Percentiles rank a stretch among this genome's conserved stretches.
These are phyloP conservation scores for Dittrichia graveolens DNA, from an alignment of 129 eudicot genomes.

Conservation along the genomic window DNA sequence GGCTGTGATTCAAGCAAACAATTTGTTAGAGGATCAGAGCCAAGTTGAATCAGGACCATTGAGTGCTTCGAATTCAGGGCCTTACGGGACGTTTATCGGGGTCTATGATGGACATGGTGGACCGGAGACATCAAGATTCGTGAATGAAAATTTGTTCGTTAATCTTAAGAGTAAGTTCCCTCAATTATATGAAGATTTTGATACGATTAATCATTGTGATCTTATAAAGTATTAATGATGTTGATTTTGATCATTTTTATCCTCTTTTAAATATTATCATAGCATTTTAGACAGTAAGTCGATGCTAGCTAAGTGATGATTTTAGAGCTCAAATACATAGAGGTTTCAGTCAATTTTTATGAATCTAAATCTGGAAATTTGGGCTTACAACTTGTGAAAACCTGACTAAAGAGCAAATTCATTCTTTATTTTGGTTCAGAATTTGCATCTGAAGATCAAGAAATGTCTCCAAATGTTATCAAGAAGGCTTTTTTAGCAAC, in stretches of 20 bases:
- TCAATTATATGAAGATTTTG: slow-evolving; percentile 10
- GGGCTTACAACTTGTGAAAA: too few relatives aligned
- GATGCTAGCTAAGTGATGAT: too few relatives aligned
- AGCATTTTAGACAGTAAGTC: too few relatives aligned
- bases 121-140: slow-evolving; percentile 79
- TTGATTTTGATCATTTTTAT: background rate
- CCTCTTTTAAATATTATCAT: too few relatives aligned
- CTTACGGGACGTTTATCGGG: slow-evolving; percentile 83
- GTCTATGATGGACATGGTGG: slow-evolving; percentile 99
- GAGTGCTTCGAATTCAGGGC: slow-evolving; percentile 65
- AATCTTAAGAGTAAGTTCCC: slow-evolving; percentile 78
- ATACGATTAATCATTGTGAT: background rate
- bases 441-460: slow-evolving; percentile 73
- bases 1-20: slow-evolving; percentile 94
- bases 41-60: slow-evolving; percentile 89
- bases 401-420: too few relatives aligned
- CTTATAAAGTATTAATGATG: slow-evolving; percentile 4
- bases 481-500: slow-evolving; percentile 87
- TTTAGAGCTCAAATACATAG: too few relatives aligned
- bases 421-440: slow-evolving; percentile 40
- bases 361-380: background rate
- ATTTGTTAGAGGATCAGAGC: slow-evolving; percentile 78
- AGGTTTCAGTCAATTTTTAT: background rate
- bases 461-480: slow-evolving; percentile 68
- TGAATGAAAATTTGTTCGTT: slow-evolving; percentile 60